Conservation (phyloP, 345 rosid species). For the Moricandia moricandioides region DNA sequence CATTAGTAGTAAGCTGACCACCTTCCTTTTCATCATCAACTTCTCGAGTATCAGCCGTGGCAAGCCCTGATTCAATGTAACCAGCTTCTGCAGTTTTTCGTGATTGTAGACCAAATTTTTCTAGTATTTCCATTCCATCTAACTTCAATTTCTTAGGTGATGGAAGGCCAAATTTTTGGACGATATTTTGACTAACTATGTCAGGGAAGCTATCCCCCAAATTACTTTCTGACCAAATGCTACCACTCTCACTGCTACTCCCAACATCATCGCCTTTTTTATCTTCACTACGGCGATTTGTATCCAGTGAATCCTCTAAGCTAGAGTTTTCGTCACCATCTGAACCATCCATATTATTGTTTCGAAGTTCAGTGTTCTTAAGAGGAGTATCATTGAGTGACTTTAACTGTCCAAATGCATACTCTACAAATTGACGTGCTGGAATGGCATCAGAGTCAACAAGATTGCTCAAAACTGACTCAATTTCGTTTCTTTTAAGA, state of each 20-base stretch:
- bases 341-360: slow-evolving; percentile 23
- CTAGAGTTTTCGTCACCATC: slow-evolving; percentile 34
- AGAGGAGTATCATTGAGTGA: slow-evolving; percentile 56
- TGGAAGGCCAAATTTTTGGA: slow-evolving; percentile 66
- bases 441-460: slow-evolving; percentile 69
- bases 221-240: slow-evolving; percentile 43
- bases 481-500: slow-evolving; percentile 62
- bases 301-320: slow-evolving; percentile 32
- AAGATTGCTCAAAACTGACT: slow-evolving; percentile 51
- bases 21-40: slow-evolving; percentile 42
- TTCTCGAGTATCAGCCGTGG: slow-evolving; percentile 50
- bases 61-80: slow-evolving; percentile 89
- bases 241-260: slow-evolving; percentile 29
- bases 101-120: slow-evolving; percentile 68
- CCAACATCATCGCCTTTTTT: slow-evolving; percentile 32
- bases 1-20: slow-evolving; percentile 32
- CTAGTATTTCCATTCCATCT: slow-evolving; percentile 72
- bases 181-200: slow-evolving; percentile 59
- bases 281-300: slow-evolving; percentile 22
- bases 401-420: slow-evolving; percentile 83
- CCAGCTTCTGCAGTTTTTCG: slow-evolving; percentile 66
- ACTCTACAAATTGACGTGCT: slow-evolving; percentile 83
- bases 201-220: slow-evolving; percentile 71
- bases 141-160: slow-evolving; percentile 64
- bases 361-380: slow-evolving; percentile 23